Conservation (phyloP, 805 yeast genomes). For the Lachancea nothofagi region DNA sequence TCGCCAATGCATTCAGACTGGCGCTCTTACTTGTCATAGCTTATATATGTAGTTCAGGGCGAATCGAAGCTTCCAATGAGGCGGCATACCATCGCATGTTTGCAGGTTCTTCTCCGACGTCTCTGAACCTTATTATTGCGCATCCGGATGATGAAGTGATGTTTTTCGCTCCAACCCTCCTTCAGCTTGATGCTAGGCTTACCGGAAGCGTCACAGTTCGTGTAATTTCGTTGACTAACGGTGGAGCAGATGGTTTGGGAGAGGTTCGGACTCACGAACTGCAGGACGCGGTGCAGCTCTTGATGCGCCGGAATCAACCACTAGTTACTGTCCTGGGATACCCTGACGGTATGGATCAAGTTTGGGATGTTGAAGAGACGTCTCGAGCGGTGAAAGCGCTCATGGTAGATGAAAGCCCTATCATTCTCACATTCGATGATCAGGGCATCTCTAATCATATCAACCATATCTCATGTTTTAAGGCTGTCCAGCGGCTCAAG, state of each 20-base stretch:
- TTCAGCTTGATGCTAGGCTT: conserved; percentile 20
- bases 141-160: conserved; percentile 99
- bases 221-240: conserved; percentile 68
- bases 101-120: not conserved
- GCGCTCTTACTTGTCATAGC: conserved; percentile 11
- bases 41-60: conserved; percentile 5
- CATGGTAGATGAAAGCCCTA: conserved; percentile 23
- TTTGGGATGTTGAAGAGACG: conserved; percentile 55
- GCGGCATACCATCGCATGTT: conserved; percentile 2
- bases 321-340: conserved; percentile 34
- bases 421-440: conserved; percentile 69
- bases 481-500: conserved; percentile 38
- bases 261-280: conserved; percentile 56
- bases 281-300: conserved; percentile 18
- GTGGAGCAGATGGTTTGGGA: conserved; percentile 75
- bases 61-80: conserved; percentile 7
- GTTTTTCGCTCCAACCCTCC: conserved; percentile 76
- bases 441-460: conserved; percentile 80
- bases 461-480: conserved; percentile 68
- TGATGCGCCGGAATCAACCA: conserved; percentile 17
- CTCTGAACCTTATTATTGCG: conserved; percentile 60
- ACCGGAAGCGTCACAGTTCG: conserved; percentile 34
- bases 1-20: conserved; percentile 11
- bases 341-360: conserved; percentile 60
- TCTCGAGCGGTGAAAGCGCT: conserved; percentile 33